Base-by-base conservation (phyloP, 1,284 basidiomycete species). In the Thecaphora frezii region DNA sequence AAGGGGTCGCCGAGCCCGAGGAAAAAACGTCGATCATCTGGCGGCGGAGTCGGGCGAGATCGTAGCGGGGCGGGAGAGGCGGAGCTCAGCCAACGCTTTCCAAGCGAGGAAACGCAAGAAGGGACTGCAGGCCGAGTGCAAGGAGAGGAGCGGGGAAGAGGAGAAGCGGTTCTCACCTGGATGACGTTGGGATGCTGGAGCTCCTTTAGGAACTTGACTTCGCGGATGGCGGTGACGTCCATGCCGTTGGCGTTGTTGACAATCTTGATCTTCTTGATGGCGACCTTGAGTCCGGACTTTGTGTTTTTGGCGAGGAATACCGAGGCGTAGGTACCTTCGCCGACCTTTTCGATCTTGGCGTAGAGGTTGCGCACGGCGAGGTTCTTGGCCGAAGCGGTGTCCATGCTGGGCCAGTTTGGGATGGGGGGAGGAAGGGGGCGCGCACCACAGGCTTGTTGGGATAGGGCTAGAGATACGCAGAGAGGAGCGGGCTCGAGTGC, bases 21-120 rank as follows among this genome's bases (percentile, higher is more conserved):
- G 93, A 96, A 81, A 96, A 99, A 18, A 98, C 94, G 74, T 97
- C 94, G 40, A 97, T 84, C 39, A 99, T 86, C 92, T 97, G 69
- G 2, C 8, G 23, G n/a, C 7, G 5, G n/a, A 9, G 26, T 3
- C 18, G 44, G 8, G 36, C n/a, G 44, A 30, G 28, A n/a, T n/a
- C n/a, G n/a, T 3, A 36, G 33, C 7, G 14, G 28, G 28, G 7
- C 8, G 7, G 28, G 28, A 14, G 21, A 19, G 44, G 16, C 7
- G 7, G 18, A 28, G 16, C 9, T 45, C n/a, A 45, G 44, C 42
- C 22, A 28, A 44, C 21, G n/a, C n/a, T n/a, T n/a, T n/a, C n/a
- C n/a, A n/a, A n/a, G n/a, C n/a, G n/a, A n/a, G n/a, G n/a, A n/a
- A n/a, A n/a, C n/a, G n/a, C n/a, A n/a, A n/a, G n/a, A n/a, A n/a